A percentile compares a stretch with the other conserved stretches of the same genome.
phyloP scores from a whole-genome alignment of 257 asterid species.

The Cruciata laevipes region DNA sequence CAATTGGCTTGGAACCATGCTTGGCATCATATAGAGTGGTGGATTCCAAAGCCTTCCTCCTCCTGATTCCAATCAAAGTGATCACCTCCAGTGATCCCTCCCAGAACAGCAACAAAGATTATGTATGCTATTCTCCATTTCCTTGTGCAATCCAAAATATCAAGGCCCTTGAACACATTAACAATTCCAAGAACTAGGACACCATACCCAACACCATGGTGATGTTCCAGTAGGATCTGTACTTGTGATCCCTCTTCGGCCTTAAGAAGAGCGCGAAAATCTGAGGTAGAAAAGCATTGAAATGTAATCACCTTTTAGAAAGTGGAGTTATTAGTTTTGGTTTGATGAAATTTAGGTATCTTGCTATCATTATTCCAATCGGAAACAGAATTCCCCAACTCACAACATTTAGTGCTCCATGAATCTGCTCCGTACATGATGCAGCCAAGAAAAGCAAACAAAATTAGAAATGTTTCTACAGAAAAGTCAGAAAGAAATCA shows the following conservation, averaged over 20 bases:
- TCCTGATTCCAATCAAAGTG: not conserved
- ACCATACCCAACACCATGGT: too few relatives aligned
- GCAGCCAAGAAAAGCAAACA: not conserved
- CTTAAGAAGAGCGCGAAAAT: too few relatives aligned
- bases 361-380: too few relatives aligned
- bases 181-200: conserved; percentile 20
- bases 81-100: conserved; percentile 9
- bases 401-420: conserved; percentile 23
- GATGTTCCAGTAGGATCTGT: too few relatives aligned
- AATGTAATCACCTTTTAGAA: too few relatives aligned
- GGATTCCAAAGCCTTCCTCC: not conserved
- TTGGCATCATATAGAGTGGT: conserved; percentile 4
- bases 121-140: conserved; percentile 22
- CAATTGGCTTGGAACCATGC: conserved; percentile 1
- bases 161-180: conserved; percentile 28
- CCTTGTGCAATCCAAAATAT: conserved; percentile 8
- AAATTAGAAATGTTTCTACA: not conserved
- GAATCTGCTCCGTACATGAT: conserved; percentile 8
- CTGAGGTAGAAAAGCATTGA: too few relatives aligned
- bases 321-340: too few relatives aligned
- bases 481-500: not conserved
- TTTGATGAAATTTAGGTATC: not conserved
- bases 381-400: too few relatives aligned
- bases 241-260: too few relatives aligned
- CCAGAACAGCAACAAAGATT: conserved; percentile 2